phyloP scores from a whole-genome alignment of 805 yeast species.

The Cyberlindnera lachancei region DNA sequence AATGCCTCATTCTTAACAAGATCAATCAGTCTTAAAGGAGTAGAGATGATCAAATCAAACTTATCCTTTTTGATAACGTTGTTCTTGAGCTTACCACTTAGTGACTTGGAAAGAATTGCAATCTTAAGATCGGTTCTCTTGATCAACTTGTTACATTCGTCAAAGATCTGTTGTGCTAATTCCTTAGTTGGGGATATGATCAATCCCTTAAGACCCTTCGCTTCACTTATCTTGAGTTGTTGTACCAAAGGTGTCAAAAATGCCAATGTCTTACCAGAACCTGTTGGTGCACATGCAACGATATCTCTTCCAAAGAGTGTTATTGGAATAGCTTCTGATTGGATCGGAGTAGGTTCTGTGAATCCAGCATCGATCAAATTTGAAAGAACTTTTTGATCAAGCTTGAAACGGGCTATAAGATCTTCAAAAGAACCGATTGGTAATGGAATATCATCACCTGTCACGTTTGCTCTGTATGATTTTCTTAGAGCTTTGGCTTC shows the following conservation, averaged over 20 bases:
- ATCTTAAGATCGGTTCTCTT: conserved; percentile 38
- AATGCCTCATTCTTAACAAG: conserved; percentile 55
- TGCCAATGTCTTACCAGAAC: conserved; percentile 95
- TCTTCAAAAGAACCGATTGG: conserved; percentile 90
- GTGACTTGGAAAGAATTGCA: conserved; percentile 62
- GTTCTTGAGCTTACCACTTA: conserved; percentile 60
- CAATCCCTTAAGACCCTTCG: conserved; percentile 50
- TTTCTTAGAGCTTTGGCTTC: conserved; percentile 61
- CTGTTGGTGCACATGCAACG: conserved; percentile 95
- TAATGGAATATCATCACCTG: conserved; percentile 82
- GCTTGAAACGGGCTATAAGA: conserved; percentile 55
- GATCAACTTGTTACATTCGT: conserved; percentile 54
- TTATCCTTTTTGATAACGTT: conserved; percentile 51
- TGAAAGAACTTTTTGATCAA: conserved; percentile 45
- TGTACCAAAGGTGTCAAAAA: conserved; percentile 80
- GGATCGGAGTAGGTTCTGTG: conserved; percentile 87
- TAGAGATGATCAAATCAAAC: conserved; percentile 75
- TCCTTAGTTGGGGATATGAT: conserved; percentile 94
- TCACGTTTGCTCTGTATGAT: conserved; percentile 55
- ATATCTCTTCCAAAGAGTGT: conserved; percentile 65
- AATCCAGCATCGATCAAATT: conserved; percentile 68
- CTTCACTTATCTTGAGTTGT: conserved; percentile 23
- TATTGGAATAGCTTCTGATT: conserved; percentile 81
- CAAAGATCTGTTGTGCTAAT: conserved; percentile 77
- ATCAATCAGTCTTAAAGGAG: conserved; percentile 86